These are phyloP conservation scores for Chernovozyma aurita DNA, from an alignment of 1,139 yeast genomes.

Conservation along the genomic window DNA sequence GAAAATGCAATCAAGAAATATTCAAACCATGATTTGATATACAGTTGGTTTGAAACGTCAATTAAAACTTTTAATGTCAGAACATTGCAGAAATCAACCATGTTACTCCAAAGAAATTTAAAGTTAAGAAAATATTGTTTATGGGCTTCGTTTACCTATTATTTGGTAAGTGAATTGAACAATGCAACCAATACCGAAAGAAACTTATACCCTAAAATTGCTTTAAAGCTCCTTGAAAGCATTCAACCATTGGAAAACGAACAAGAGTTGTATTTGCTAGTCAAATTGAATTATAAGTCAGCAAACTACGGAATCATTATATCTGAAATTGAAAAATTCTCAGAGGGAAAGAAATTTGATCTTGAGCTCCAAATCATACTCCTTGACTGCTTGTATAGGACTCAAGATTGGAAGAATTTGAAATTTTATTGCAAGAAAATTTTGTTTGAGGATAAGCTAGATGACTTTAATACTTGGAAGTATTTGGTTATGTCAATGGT, in stretches of 20 bases:
- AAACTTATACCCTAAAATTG: constrained; percentile 52
- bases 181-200: constrained; percentile 16
- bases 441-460: constrained; percentile 41
- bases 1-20: constrained; percentile 55
- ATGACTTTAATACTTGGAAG: constrained; percentile 63
- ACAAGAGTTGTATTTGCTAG: constrained; percentile 58
- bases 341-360: constrained; percentile 41
- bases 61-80: constrained; percentile 32
- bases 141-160: constrained; percentile 47
- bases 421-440: constrained; percentile 26
- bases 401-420: constrained; percentile 41
- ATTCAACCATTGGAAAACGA: constrained; percentile 41
- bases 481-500: constrained; percentile 42
- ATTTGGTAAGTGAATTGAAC: constrained; percentile 20
- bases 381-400: constrained; percentile 37
- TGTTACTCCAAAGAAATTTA: constrained; percentile 31
- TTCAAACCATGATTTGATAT: constrained; percentile 41
- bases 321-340: constrained; percentile 23
- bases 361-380: constrained; percentile 55
- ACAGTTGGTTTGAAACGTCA: constrained; percentile 46
- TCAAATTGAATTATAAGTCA: constrained; percentile 37
- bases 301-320: constrained; percentile 27
- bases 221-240: constrained; percentile 47
- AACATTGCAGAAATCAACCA: constrained; percentile 44
- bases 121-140: constrained; percentile 29